These are phyloP conservation scores for Debaryomyces sp. DNA, from an alignment of 1,139 yeast genomes.

Conservation along the genomic window DNA sequence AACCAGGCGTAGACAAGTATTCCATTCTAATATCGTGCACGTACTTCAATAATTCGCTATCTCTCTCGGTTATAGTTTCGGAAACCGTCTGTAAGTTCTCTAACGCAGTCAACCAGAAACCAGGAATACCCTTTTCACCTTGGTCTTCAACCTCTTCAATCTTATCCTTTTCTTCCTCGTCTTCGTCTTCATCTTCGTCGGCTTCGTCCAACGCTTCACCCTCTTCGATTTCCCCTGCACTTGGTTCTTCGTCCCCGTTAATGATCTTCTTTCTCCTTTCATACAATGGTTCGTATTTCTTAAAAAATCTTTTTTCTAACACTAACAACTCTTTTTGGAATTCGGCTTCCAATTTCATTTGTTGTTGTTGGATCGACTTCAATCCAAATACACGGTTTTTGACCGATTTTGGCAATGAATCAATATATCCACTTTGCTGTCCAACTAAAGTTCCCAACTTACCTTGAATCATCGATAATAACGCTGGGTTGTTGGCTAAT, in stretches of 20 bases:
- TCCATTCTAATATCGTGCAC: constrained; percentile 77
- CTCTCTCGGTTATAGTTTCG: constrained; percentile 88
- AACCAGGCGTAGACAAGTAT: constrained; percentile 88
- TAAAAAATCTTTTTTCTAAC: constrained; percentile 79
- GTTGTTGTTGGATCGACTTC: constrained; percentile 81
- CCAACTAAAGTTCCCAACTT: constrained; percentile 86
- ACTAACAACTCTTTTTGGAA: constrained; percentile 88
- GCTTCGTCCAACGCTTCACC: constrained; percentile 71
- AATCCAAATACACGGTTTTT: constrained; percentile 80
- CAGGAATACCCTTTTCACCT: constrained; percentile 75
- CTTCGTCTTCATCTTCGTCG: constrained; percentile 54
- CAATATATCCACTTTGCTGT: constrained; percentile 83
- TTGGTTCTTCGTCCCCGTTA: constrained; percentile 75
- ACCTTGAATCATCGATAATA: constrained; percentile 87
- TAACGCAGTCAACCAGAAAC: constrained; percentile 95
- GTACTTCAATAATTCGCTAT: constrained; percentile 75
- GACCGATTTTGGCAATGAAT: constrained; percentile 71
- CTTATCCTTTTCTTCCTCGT: constrained; percentile 49
- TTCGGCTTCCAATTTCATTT: constrained; percentile 83
- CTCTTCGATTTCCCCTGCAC: constrained; percentile 70
- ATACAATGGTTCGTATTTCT: constrained; percentile 76
- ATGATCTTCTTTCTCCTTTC: constrained; percentile 73
- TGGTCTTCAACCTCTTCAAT: constrained; percentile 45
- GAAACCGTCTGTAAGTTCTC: constrained; percentile 82
- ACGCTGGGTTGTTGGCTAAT: constrained; percentile 72